These are phyloP conservation scores for Termitomyces sp. DNA, from an alignment of 768 basidiomycete species.

Conservation along the genomic window DNA sequence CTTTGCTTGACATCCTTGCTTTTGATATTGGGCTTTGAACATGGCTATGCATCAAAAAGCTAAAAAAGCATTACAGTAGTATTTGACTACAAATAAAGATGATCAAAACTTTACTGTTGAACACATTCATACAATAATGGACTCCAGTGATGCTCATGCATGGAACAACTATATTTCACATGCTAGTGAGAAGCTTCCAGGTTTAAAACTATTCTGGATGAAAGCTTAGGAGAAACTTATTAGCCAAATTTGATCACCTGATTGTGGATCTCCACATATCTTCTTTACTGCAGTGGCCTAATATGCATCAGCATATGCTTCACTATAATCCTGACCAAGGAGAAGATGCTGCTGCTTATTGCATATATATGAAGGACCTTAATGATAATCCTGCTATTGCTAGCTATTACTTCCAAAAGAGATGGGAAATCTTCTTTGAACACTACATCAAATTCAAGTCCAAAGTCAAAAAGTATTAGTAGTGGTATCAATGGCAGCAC, in stretches of 20 bases:
- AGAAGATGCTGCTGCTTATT: constrained; percentile 12
- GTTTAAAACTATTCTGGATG: constrained; percentile 20
- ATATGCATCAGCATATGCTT: constrained; percentile 26
- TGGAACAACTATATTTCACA: constrained; percentile 14
- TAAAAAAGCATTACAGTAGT: constrained; percentile 5
- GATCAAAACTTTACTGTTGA: constrained; percentile 3
- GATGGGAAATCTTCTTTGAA: constrained; percentile 16
- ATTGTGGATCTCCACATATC: constrained; percentile 18
- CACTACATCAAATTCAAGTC: constrained; percentile 6
- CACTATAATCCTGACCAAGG: constrained; percentile 1
- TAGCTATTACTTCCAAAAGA: constrained; percentile 16
- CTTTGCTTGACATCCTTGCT: not conserved
- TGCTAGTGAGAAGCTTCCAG: constrained; percentile 15
- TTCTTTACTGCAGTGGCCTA: constrained; percentile 26
- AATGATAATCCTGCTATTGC: constrained; percentile 22
- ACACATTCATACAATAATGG: not conserved
- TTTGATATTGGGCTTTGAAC: constrained; percentile 10
- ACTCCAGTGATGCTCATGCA: constrained; percentile 11
- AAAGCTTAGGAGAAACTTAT: constrained; percentile 1
- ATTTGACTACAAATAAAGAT: constrained; percentile 8
- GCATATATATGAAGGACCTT: constrained; percentile 9
- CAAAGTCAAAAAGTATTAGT: constrained; percentile 12
- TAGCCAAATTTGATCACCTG: constrained; percentile 15
- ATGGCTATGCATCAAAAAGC: constrained; percentile 3
- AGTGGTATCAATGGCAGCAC: constrained; percentile 5